Conservation (phyloP, 768 basidiomycete genomes). For the Podaxis sp. region DNA sequence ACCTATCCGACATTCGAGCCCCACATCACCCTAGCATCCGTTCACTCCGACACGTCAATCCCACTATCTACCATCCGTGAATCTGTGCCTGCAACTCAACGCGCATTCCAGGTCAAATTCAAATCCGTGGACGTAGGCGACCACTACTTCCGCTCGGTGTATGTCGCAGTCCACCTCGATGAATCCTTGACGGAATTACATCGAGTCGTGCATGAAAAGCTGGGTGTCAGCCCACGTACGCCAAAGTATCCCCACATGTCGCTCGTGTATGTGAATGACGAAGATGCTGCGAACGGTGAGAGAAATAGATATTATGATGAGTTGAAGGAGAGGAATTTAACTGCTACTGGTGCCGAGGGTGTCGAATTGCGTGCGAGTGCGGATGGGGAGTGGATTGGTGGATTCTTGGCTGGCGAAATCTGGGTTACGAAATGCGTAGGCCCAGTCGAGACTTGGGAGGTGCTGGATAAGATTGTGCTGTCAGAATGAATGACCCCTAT, state of each 20-base stretch:
- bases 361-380: conserved; percentile 32
- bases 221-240: conserved; percentile 43
- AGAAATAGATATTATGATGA: conserved; percentile 47
- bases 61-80: conserved; percentile 25
- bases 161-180: conserved; percentile 48
- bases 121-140: conserved; percentile 53
- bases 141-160: conserved; percentile 74
- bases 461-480: conserved; percentile 36
- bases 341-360: conserved; percentile 22
- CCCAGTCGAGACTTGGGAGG: conserved; percentile 56
- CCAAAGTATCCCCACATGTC: conserved; percentile 74
- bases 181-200: conserved; percentile 50
- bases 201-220: conserved; percentile 38
- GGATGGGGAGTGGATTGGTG: conserved; percentile 35
- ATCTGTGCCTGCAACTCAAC: conserved; percentile 16
- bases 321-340: conserved; percentile 29
- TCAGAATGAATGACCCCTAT: conserved; percentile 8
- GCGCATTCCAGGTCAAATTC: conserved; percentile 44
- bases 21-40: conserved; percentile 67
- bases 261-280: conserved; percentile 68
- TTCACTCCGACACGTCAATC: conserved; percentile 29
- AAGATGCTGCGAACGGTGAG: conserved; percentile 53
- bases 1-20: conserved; percentile 66
- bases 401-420: conserved; percentile 49
- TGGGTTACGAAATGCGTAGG: conserved; percentile 65